Percentiles rank a stretch among this genome's conserved stretches.
Evolutionary conservation across 1,284 basidiomycete species (phyloP).

Genomic region (Peniophora sp.): DNA sequence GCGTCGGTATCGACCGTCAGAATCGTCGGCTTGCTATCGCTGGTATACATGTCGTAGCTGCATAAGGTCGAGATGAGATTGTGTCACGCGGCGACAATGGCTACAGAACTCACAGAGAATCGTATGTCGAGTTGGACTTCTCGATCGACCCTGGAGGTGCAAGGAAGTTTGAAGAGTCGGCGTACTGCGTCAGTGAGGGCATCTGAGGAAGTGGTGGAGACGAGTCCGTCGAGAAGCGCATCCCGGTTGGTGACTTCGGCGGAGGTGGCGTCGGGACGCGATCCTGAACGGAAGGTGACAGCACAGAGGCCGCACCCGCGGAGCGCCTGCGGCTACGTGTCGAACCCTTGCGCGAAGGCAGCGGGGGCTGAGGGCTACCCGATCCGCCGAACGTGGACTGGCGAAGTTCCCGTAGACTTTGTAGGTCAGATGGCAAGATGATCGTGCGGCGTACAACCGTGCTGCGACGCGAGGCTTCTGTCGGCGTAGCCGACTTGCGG

Average conservation of each 20-base stretch:
- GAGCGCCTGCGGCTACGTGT: slow-evolving; percentile 39
- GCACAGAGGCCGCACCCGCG: slow-evolving; percentile 42
- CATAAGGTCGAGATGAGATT: slow-evolving; percentile 5
- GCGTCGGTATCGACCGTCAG: slow-evolving; percentile 15
- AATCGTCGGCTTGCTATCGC: slow-evolving; percentile 33
- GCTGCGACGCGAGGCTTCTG: slow-evolving; percentile 23
- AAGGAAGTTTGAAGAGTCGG: slow-evolving; percentile 32
- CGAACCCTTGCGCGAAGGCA: slow-evolving; percentile 43
- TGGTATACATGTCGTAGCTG: slow-evolving; percentile 76
- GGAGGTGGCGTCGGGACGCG: slow-evolving; percentile 78
- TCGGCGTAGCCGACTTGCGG: slow-evolving; percentile 30
- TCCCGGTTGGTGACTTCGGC: slow-evolving; percentile 42
- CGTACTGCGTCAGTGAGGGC: slow-evolving; percentile 42
- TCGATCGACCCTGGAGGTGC: slow-evolving; percentile 38
- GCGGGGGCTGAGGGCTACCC: slow-evolving; percentile 25
- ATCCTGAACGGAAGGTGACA: slow-evolving; percentile 64
- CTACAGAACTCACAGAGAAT: slow-evolving; percentile 56
- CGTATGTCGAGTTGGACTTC: slow-evolving; percentile 61
- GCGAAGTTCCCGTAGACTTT: slow-evolving; percentile 13
- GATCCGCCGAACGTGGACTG: neutral
- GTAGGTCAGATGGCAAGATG: slow-evolving; percentile 61
- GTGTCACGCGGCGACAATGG: neutral
- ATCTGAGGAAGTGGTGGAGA: slow-evolving; percentile 68
- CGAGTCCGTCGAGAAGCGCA: slow-evolving; percentile 55
- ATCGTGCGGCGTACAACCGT: slow-evolving; percentile 68